Conservation (phyloP, 2,329 filamentous ascomycete genomes). For the Thielaviopsis ethacetica region DNA sequence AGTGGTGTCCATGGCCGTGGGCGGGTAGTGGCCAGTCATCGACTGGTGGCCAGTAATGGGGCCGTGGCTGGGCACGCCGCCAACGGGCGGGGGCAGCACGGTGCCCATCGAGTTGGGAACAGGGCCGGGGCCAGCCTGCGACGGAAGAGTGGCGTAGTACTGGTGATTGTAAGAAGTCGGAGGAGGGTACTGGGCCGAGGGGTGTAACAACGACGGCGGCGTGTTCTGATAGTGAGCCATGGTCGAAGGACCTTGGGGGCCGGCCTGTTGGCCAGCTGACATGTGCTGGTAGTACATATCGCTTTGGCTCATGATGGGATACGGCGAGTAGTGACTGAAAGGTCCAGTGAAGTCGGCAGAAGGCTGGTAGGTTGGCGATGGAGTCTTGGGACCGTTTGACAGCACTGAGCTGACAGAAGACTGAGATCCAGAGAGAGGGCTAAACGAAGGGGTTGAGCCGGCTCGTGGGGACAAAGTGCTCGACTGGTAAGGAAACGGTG, state of each 20-base stretch:
- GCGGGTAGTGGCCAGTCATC: conserved; percentile 36
- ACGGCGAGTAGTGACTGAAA: conserved; percentile 26
- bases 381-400: conserved; percentile 55
- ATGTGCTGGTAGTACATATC: conserved; percentile 84
- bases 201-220: conserved; percentile 60
- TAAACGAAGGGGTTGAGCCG: conserved; percentile 47
- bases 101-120: conserved; percentile 57
- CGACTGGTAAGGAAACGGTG: conserved; percentile 53
- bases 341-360: conserved; percentile 27
- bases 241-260: conserved; percentile 42
- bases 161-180: conserved; percentile 49
- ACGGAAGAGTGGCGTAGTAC: conserved; percentile 59
- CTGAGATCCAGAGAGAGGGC: conserved; percentile 34
- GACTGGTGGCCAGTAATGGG: conserved; percentile 36
- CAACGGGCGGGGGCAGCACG: conserved; percentile 49
- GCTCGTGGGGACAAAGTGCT: conserved; percentile 60
- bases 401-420: conserved; percentile 39
- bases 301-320: conserved; percentile 63
- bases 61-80: conserved; percentile 20
- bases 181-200: conserved; percentile 51
- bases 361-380: conserved; percentile 50
- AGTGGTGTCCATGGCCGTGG: conserved; percentile 58
- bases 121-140: conserved; percentile 54
- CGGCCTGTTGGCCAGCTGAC: conserved; percentile 57
- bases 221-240: conserved; percentile 67